Evolutionary conservation across 1,284 basidiomycete species (phyloP).

Genomic region (Pseudozyma thailandica): DNA sequence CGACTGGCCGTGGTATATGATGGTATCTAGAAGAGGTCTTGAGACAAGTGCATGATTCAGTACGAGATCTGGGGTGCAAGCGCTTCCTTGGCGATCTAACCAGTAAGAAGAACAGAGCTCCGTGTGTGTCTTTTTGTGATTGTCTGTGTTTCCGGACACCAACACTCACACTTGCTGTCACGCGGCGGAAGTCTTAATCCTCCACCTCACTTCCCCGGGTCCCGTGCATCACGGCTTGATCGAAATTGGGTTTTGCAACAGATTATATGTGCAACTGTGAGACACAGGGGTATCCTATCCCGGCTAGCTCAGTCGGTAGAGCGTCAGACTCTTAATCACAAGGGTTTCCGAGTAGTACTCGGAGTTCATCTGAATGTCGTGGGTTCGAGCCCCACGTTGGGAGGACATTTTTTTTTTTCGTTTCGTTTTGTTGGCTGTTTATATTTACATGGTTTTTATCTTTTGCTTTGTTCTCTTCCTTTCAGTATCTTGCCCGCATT

Average conservation of each 20-base stretch:
- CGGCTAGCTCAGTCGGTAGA: constrained; percentile 69
- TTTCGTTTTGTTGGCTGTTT: neutral
- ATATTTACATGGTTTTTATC: neutral
- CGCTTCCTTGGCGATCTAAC: too few relatives aligned
- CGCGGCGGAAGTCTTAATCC: constrained; percentile 5
- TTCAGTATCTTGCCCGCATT: too few relatives aligned
- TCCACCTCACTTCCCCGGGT: constrained; percentile 15
- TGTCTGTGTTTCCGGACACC: neutral
- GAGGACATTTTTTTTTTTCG: constrained; percentile 44
- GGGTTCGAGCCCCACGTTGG: constrained; percentile 68
- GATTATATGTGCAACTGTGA: neutral
- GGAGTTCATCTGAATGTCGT: constrained; percentile 63
- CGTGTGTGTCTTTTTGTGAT: neutral
- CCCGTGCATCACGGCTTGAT: neutral
- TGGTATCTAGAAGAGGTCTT: too few relatives aligned
- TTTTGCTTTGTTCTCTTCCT: neutral
- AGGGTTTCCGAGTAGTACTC: constrained; percentile 44
- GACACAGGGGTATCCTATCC: constrained; percentile 16
- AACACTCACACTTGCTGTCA: constrained; percentile 4
- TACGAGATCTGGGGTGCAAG: too few relatives aligned
- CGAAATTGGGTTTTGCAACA: neutral
- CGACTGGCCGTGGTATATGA: neutral
- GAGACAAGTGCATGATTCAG: too few relatives aligned
- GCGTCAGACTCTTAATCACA: constrained; percentile 67
- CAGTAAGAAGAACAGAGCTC: neutral